phyloP scores from a whole-genome alignment of 495 filamentous ascomycete species.

The Aspergillus panamensis region DNA sequence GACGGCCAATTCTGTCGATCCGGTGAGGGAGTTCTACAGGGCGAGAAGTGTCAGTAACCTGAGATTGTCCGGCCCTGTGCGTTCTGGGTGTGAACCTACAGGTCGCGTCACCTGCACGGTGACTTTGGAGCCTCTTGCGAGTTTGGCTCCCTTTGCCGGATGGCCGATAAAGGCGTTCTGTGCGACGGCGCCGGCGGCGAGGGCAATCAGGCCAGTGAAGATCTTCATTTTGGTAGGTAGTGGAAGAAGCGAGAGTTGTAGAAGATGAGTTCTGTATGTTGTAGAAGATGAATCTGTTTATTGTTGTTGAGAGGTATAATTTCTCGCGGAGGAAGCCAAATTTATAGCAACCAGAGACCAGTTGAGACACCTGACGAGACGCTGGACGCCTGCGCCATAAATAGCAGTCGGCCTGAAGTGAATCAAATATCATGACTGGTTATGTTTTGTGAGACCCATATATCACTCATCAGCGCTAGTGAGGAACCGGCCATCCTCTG shows the following conservation, averaged over 20 bases:
- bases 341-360: not conserved
- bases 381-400: not conserved
- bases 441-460: not conserved
- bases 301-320: not conserved
- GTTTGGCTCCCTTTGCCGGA: conserved; percentile 36
- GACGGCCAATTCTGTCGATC: conserved; percentile 29
- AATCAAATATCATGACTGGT: not conserved
- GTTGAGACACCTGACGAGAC: not conserved
- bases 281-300: not conserved
- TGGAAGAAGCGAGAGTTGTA: not conserved
- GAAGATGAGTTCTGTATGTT: not conserved
- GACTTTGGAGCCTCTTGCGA: conserved; percentile 22
- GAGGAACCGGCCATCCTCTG: not conserved
- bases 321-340: not conserved
- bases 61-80: too few relatives aligned
- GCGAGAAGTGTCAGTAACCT: not conserved
- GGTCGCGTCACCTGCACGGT: conserved; percentile 34
- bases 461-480: not conserved
- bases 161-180: conserved; percentile 65
- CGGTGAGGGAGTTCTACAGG: conserved; percentile 30
- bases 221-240: conserved; percentile 26
- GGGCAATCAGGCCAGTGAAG: conserved; percentile 22
- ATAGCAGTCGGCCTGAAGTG: not conserved
- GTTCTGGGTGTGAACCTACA: conserved; percentile 18
- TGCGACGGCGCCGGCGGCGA: conserved; percentile 50